Percentiles rank a stretch among this genome's conserved stretches.
Conservation (phyloP, 306 rosid species). For the Castanospermum australe region DNA sequence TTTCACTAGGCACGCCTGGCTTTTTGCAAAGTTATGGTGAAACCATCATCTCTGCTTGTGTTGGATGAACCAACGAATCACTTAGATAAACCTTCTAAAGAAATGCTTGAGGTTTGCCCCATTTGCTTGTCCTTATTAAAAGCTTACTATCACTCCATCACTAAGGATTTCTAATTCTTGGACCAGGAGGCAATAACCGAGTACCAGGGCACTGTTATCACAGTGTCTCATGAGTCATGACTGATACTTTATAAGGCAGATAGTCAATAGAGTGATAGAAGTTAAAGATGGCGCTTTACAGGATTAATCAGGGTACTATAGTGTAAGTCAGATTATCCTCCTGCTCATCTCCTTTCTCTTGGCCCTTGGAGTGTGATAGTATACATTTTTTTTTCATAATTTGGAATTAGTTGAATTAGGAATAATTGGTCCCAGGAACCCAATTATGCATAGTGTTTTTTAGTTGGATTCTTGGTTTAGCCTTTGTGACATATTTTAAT, state of each 20-base stretch:
- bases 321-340: conserved; percentile 41
- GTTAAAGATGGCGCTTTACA: conserved; percentile 52
- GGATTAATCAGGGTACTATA: conserved; percentile 70
- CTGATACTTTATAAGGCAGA: conserved; percentile 68
- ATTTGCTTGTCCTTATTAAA: neutral
- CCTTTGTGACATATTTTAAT: neutral
- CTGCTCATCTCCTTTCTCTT: neutral
- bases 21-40: conserved; percentile 96
- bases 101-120: conserved; percentile 66
- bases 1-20: conserved; percentile 84
- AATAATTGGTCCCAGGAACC: neutral
- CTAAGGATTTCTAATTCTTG: conserved; percentile 7
- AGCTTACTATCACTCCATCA: neutral
- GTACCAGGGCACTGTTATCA: conserved; percentile 63
- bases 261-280: conserved; percentile 71
- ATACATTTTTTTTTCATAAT: neutral
- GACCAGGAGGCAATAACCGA: conserved; percentile 66
- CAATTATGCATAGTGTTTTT: neutral
- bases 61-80: conserved; percentile 98
- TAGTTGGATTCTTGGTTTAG: neutral
- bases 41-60: conserved; percentile 82
- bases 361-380: neutral
- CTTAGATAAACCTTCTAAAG: conserved; percentile 87
- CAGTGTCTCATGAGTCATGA: conserved; percentile 80
- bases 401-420: neutral